phyloP scores from a whole-genome alignment of 306 rosid species.

The Castanea crenata region DNA sequence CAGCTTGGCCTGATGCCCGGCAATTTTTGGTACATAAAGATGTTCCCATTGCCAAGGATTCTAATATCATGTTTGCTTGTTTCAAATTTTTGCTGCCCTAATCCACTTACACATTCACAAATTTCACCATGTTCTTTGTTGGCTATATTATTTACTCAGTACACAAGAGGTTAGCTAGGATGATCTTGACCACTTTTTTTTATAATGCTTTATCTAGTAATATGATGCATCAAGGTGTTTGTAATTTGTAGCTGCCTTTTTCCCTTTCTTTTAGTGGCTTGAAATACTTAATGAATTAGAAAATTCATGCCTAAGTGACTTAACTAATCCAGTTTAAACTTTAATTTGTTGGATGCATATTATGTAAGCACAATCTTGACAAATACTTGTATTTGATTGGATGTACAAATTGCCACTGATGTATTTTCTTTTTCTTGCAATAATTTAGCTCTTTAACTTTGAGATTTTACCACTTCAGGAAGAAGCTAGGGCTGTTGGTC shows the following conservation, averaged over 20 bases:
- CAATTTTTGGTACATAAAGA: constrained; percentile 71
- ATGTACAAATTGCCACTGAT: background rate
- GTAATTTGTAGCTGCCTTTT: background rate
- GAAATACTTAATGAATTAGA: background rate
- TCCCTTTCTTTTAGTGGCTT: background rate
- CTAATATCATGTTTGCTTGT: background rate
- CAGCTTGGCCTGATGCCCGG: constrained; percentile 93
- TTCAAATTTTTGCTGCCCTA: background rate
- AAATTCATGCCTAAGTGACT: background rate
- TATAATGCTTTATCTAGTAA: background rate
- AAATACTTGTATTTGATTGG: background rate
- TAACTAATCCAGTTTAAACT: constrained; percentile 2
- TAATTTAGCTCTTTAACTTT: constrained; percentile 17
- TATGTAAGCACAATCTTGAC: background rate
- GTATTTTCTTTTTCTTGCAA: background rate
- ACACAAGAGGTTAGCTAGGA: background rate
- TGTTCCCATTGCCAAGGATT: background rate
- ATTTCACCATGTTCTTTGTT: background rate
- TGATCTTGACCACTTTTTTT: background rate
- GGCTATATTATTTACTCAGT: background rate
- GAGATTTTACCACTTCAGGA: constrained; percentile 47
- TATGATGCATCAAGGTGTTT: background rate
- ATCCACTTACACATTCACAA: constrained; percentile 19
- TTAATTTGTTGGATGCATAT: background rate
- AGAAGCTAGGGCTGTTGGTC: constrained; percentile 92